Evolutionary conservation across 768 basidiomycete genomes (phyloP).

Genomic region (Lactifluus volemus): DNA sequence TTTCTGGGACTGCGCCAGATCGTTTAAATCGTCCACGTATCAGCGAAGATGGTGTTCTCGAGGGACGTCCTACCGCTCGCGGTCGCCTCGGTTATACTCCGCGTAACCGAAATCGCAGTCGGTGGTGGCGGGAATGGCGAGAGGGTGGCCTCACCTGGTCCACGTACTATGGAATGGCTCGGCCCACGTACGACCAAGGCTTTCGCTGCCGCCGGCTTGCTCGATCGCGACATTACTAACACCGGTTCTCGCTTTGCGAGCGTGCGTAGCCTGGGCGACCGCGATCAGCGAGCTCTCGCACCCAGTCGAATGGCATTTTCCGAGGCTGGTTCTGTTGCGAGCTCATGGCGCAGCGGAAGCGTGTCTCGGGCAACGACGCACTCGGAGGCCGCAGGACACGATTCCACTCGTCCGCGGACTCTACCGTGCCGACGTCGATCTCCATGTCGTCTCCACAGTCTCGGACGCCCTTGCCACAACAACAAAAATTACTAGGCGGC

Average conservation of each 20-base stretch:
- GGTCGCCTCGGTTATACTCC: conserved; percentile 6
- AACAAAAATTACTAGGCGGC: conserved; percentile 31
- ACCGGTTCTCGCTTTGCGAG: conserved; percentile 23
- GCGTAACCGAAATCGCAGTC: conserved; percentile 51
- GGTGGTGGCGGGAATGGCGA: conserved; percentile 38
- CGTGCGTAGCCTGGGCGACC: conserved; percentile 29
- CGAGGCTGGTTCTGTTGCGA: conserved; percentile 18
- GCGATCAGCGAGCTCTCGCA: conserved; percentile 24
- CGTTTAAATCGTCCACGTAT: conserved; percentile 23
- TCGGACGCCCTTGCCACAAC: conserved; percentile 35
- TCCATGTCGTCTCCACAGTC: conserved; percentile 26
- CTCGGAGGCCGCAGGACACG: no score
- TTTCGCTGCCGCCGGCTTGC: conserved; percentile 62
- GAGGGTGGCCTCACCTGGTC: conserved; percentile 14
- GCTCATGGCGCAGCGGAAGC: conserved; percentile 16
- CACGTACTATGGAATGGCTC: conserved; percentile 45
- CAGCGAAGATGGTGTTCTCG: conserved; percentile 22
- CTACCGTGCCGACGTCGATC: conserved; percentile 64
- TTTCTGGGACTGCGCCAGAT: conserved; percentile 22
- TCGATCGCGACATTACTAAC: conserved; percentile 21
- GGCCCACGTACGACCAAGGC: conserved; percentile 67
- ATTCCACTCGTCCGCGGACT: conserved; percentile 48
- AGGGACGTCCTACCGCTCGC: conserved; percentile 6
- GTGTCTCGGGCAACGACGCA: conserved; percentile 27
- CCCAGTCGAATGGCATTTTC: conserved; percentile 34